Evolutionary conservation across 176 grass and related monocot species (phyloP), one percentile per base, ranked within the genome.

Genomic region (Hsuehochloa calcarea): DNA sequence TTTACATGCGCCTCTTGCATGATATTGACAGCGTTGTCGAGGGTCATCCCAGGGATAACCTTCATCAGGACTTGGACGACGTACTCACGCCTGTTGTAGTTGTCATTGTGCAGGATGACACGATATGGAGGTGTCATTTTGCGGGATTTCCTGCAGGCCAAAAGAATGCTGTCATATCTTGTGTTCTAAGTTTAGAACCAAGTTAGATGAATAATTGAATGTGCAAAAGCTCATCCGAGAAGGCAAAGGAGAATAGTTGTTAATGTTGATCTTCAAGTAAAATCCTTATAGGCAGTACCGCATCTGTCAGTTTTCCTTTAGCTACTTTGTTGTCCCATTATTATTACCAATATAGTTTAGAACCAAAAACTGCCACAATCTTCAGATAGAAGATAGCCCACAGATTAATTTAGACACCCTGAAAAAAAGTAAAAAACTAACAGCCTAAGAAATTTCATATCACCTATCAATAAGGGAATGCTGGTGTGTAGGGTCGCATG

Each of bases 11-110:
- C 97, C 85, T 96, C 97, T 76, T 99, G 92, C 93, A 99, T 99
- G 78, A 99, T 94, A 81, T 96, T 99, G 6, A 99, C 97, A 1
- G 93, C 97, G 12, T 76, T 96, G 88, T 99, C 93, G 9, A 99
- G 80, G 0, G 97, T 99, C 97, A 96, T 96, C 12, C 93, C 97
- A 0, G 92, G 97, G 63, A 99, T 96, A 51, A 99, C 93, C 65
- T 99, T 99, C 97, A 96, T 96, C 88, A 96, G 87, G 80, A 99
- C 97, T 72, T 96, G 84, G 76, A 99, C 97, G 8, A 99, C 97
- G 1, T 99, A 99, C 84, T 96, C 93, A 0, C 97, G 88, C 86
- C 90, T 96, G 84, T 96, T 99, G 72, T 89, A 89, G 59, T 96
- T 92, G 56, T 96, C 93, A 12, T 99, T 96, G 62, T 99, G 97